Evolutionary conservation across 345 rosid species (phyloP), one percentile per base, ranked within the genome.

Genomic region (Corchorus olitorius): DNA sequence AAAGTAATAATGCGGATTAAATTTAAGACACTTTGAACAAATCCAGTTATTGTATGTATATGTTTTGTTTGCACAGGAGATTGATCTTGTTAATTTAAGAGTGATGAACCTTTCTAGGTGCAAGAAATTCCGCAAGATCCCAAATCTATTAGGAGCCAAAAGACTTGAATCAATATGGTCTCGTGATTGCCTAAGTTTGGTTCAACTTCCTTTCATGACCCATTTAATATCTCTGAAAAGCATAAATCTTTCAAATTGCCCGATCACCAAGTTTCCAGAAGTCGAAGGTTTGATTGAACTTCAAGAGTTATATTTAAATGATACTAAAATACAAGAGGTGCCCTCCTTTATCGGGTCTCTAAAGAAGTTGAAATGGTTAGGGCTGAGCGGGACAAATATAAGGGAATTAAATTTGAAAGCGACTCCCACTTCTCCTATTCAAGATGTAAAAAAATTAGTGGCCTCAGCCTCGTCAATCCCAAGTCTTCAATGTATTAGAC

Each of bases 131-230:
- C 50, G n/a, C 1, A 5, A 17, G 0, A 78, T 83, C 49, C 65
- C 43, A 39, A 39, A 6, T 39, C 43, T 39, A 39, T 39, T 39
- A 4, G 43, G 43, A 39, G 82, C 85, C 11, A 10, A 20, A 6
- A 78, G 71, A 13, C 75, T 87, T 74, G 78, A 72, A 16, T 52
- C 67, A 1, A 37, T 85, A 17, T 19, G 52, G 43, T 79, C 82
- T 1, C 27, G 48, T 50, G 69, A 64, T 2, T 87, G 90, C 67
- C 8, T 22, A 39, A 79, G 78, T 54, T 60, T 84, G 46, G 46
- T 48, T 27, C 70, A 76, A 35, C 8, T 84, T 52, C 82, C 81
- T 16, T 37, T 34, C 22, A 4, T 41, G 19, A 39, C 10, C 8
- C 33, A 39, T n/a, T 55, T 6, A 14, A 2, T 1, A 4, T 37